phyloP scores from a whole-genome alignment of 805 yeast species.

The Schizosaccharomyces octosporus region DNA sequence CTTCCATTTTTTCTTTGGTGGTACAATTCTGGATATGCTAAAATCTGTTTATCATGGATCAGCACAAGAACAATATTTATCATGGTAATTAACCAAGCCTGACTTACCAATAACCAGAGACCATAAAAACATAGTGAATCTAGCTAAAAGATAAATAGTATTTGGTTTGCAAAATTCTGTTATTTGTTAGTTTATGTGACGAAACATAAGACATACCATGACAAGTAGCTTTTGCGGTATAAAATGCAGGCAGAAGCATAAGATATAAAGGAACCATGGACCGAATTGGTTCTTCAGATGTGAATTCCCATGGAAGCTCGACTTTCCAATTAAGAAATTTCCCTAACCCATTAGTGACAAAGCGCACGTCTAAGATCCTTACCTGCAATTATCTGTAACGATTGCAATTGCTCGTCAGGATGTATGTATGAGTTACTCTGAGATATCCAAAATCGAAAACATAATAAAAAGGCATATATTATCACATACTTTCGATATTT shows the following conservation, averaged over 20 bases:
- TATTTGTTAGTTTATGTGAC: neutral
- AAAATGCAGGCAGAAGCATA: neutral
- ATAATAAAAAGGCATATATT: conserved; percentile 3
- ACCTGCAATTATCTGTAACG: conserved; percentile 45
- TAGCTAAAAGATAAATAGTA: neutral
- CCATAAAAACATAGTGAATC: neutral
- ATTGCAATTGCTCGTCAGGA: conserved; percentile 93
- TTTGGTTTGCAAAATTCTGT: neutral
- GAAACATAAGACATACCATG: neutral
- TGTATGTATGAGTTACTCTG: conserved; percentile 67
- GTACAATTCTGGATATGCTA: neutral
- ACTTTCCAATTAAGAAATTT: conserved; percentile 21
- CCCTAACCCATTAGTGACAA: neutral
- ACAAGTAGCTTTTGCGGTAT: neutral
- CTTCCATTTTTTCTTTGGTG: neutral
- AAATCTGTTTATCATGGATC: neutral
- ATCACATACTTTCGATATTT: neutral
- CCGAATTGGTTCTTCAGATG: conserved; percentile 31
- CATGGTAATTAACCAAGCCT: neutral
- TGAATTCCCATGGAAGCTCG: conserved; percentile 67
- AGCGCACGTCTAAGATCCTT: conserved; percentile 3
- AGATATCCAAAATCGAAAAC: conserved; percentile 28
- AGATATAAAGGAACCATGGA: conserved; percentile 29
- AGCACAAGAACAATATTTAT: neutral
- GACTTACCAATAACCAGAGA: neutral